These are phyloP conservation scores for Kluyveromyces sp. DNA, from an alignment of 1,139 yeast species.

Conservation along the genomic window DNA sequence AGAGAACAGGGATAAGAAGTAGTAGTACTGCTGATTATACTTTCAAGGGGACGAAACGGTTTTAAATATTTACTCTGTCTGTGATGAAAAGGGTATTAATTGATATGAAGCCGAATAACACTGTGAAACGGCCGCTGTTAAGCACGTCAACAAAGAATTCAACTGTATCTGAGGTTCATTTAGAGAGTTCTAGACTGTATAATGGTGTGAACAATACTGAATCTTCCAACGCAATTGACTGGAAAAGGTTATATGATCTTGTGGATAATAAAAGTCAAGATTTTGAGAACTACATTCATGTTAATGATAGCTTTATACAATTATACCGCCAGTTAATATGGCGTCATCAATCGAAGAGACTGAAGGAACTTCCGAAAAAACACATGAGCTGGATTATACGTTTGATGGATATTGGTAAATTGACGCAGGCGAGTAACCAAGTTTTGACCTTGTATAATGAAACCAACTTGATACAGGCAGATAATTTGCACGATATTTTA, in stretches of 20 bases:
- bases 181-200: not conserved
- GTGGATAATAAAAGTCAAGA: not conserved
- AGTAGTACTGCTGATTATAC: too few species aligned
- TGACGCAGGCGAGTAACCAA: conserved; percentile 12
- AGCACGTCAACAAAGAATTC: not conserved
- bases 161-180: not conserved
- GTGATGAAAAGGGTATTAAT: not conserved
- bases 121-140: not conserved
- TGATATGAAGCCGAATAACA: conserved; percentile 2
- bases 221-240: not conserved
- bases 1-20: too few species aligned
- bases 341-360: conserved; percentile 14
- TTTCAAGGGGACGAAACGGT: too few species aligned
- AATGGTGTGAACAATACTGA: not conserved
- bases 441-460: conserved; percentile 19
- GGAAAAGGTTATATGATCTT: not conserved
- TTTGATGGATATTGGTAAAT: conserved; percentile 13
- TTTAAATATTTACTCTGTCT: not conserved
- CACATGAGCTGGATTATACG: conserved; percentile 23
- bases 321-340: conserved; percentile 11
- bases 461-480: conserved; percentile 14
- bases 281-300: conserved; percentile 4
- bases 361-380: conserved; percentile 15
- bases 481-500: conserved; percentile 17
- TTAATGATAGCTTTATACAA: conserved; percentile 10